Evolutionary conservation across 1,139 yeast genomes (phyloP), one percentile per base, ranked within the genome.

Genomic region (Blastobotrys malaysiensis): DNA sequence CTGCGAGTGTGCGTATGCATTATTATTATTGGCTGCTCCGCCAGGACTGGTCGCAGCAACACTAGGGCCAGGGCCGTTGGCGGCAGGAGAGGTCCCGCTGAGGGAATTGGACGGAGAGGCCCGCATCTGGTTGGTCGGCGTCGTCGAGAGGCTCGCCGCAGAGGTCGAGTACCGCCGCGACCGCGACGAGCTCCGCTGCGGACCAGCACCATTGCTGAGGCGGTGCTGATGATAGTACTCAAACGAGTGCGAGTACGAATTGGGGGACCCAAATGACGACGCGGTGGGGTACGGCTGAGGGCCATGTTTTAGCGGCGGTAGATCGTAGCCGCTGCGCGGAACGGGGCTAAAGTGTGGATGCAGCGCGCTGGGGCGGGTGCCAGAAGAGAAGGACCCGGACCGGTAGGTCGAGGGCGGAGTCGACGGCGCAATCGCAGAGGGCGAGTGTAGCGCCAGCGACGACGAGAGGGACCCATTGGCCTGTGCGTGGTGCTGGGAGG

Each of bases 391-490:
- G 3, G 39, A 31, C 5, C 39, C 39, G 5, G 39, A 31, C 16
- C 39, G 39, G 39, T 31, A 31, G 16, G 39, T 31, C 4, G 39
- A 31, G 16, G 39, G 39, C 16, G 39, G 39, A 14, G 39, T 31
- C 14, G 39, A 31, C 13, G 39, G 39, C 39, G 39, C 39, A 31
- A 31, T 31, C n/a, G 39, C 39, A 22, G 26, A 22, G 13, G 39
- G 39, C 16, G 31, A 95, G 77, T 0, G 98, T 88, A 74, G 95
- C 95, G 71, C 99, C 99, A 61, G 96, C 86, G 39, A 93, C 97
- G 99, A 95, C 95, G 52, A 93, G 96, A 24, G 99, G 99, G 20
- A 95, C 99, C 78, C 99, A 86, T 74, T 98, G 85, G 74, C 99
- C 99, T 78, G 95, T 5, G 16, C 39, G 16, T 31, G 14, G 9